Evolutionary conservation across 257 asterid genomes (phyloP).

Genomic region (Schizonepeta tenuifolia): DNA sequence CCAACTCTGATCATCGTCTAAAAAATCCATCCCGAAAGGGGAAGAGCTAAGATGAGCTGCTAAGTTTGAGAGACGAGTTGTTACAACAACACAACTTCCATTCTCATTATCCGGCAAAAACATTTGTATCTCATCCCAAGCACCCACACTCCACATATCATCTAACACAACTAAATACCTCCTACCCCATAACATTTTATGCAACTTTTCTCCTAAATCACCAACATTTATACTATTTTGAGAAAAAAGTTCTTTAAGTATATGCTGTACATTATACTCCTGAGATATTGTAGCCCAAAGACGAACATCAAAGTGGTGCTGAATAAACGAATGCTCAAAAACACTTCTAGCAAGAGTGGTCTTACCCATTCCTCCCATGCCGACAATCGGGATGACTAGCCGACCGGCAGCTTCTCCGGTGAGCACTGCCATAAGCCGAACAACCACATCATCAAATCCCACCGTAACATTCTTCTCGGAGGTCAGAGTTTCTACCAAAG

Average conservation of each 20-base stretch:
- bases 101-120: constrained; percentile 13
- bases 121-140: background rate
- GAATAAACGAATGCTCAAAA: background rate
- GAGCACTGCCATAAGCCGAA: background rate
- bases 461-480: background rate
- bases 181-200: background rate
- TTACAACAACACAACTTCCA: constrained; percentile 17
- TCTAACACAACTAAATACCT: background rate
- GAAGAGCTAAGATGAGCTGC: background rate
- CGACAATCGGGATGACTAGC: background rate
- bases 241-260: background rate
- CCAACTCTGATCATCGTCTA: constrained; percentile 19
- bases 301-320: background rate
- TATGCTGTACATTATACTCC: background rate
- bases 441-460: background rate
- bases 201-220: background rate
- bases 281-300: background rate
- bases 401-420: background rate
- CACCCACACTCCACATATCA: background rate
- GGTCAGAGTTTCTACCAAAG: background rate
- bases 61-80: background rate
- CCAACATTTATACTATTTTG: background rate
- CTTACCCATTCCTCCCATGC: background rate
- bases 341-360: background rate
- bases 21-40: background rate